These are phyloP conservation scores for Casuarina cunninghamiana DNA, from an alignment of 306 rosid species.

Conservation along the genomic window DNA sequence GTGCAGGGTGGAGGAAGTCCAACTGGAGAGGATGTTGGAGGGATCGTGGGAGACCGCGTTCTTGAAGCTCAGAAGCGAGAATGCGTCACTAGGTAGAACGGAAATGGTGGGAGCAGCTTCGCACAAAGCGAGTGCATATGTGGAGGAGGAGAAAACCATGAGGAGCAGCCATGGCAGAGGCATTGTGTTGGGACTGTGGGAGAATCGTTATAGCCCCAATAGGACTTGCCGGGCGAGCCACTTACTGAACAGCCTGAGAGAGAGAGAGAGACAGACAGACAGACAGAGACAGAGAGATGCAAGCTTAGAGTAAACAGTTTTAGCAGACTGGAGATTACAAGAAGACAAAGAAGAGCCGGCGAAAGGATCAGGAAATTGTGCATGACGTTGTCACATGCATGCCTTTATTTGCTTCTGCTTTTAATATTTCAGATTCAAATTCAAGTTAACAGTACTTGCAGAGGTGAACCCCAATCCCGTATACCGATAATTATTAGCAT, in stretches of 20 bases:
- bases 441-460: not conserved
- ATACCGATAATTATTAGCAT: no score
- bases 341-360: constrained; percentile 1
- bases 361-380: not conserved
- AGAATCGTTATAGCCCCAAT: no score
- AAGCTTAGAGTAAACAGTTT: not conserved
- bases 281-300: not conserved
- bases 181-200: not conserved
- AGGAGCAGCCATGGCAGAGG: constrained; percentile 21
- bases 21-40: constrained; percentile 35
- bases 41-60: constrained; percentile 37
- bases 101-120: constrained; percentile 23
- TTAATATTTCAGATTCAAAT: not conserved
- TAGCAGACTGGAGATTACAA: not conserved
- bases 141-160: constrained; percentile 2
- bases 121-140: constrained; percentile 15
- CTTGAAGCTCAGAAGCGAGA: constrained; percentile 58
- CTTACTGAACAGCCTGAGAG: not conserved
- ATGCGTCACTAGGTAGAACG: constrained; percentile 34
- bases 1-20: constrained; percentile 35
- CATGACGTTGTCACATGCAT: not conserved
- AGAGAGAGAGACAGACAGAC: not conserved
- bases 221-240: no score
- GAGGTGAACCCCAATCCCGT: no score
- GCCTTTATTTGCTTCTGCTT: not conserved